phyloP scores from a whole-genome alignment of 495 filamentous ascomycete genomes.

The Glutinoglossum americanum region DNA sequence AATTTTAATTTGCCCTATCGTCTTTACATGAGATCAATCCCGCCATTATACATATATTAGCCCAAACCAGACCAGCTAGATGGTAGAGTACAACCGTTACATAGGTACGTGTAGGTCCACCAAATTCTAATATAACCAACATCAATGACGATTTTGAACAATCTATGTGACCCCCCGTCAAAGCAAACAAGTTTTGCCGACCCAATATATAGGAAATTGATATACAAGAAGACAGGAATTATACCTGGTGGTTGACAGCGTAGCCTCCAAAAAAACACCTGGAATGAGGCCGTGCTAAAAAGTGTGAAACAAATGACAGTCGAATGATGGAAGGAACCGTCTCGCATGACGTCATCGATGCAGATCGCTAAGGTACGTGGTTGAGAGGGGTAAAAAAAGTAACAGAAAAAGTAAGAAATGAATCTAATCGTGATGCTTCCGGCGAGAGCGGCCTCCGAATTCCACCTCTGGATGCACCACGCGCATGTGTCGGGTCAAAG shows the following conservation, averaged over 20 bases:
- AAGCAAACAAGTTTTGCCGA: background rate
- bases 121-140: background rate
- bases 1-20: background rate
- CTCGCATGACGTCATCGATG: background rate
- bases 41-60: background rate
- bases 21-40: background rate
- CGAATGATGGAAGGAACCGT: background rate
- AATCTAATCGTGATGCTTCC: constrained; percentile 5
- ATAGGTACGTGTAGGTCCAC: background rate
- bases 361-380: background rate
- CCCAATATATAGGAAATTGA: background rate
- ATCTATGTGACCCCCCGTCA: background rate
- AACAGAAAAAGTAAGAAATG: background rate
- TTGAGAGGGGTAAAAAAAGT: background rate
- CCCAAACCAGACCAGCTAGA: background rate
- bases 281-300: background rate
- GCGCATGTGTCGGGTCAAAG: constrained; percentile 74
- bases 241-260: background rate
- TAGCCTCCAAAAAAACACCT: background rate
- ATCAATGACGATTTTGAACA: background rate
- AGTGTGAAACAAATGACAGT: background rate
- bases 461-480: constrained; percentile 77
- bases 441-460: constrained; percentile 42
- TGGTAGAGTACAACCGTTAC: background rate
- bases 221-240: background rate